Percentiles rank a stretch among this genome's conserved stretches.
Evolutionary conservation across 306 rosid species (phyloP).

Genomic region (Casuarina cunninghamiana): DNA sequence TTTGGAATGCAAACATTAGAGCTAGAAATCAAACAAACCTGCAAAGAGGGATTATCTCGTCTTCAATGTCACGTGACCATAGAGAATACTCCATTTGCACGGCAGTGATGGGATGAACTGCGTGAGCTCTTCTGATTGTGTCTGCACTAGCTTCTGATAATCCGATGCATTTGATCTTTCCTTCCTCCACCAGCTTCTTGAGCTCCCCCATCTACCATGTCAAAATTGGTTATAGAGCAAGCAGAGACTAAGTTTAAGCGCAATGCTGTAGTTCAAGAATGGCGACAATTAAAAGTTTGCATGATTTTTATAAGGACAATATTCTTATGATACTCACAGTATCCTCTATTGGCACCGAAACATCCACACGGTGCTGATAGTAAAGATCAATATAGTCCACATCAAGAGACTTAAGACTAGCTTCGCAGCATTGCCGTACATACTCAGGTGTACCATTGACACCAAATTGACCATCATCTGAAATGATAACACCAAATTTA

Average conservation of each 20-base stretch:
- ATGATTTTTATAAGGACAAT: neutral
- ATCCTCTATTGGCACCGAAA: conserved; percentile 69
- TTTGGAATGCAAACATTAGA: conserved; percentile 7
- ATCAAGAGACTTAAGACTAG: conserved; percentile 55
- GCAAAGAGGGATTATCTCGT: conserved; percentile 67
- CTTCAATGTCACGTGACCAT: conserved; percentile 63
- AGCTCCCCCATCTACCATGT: conserved; percentile 56
- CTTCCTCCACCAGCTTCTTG: conserved; percentile 61
- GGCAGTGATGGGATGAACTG: conserved; percentile 78
- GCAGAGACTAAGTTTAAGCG: neutral
- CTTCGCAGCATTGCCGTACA: conserved; percentile 65
- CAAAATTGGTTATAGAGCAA: conserved; percentile 16
- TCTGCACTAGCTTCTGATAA: conserved; percentile 59
- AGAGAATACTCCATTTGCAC: conserved; percentile 75
- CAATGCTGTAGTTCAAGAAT: neutral
- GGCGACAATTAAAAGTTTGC: neutral
- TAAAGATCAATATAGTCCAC: conserved; percentile 57
- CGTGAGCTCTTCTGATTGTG: conserved; percentile 63
- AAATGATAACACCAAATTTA: conserved; percentile 47
- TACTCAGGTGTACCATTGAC: conserved; percentile 61
- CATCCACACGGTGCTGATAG: conserved; percentile 62
- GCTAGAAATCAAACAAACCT: conserved; percentile 31
- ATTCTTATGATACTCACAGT: conserved; percentile 45
- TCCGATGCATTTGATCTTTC: conserved; percentile 62
- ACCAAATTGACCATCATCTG: conserved; percentile 19